These are phyloP conservation scores for Trichothecium sympodiale DNA, from an alignment of 2,329 filamentous ascomycete genomes.

Conservation along the genomic window DNA sequence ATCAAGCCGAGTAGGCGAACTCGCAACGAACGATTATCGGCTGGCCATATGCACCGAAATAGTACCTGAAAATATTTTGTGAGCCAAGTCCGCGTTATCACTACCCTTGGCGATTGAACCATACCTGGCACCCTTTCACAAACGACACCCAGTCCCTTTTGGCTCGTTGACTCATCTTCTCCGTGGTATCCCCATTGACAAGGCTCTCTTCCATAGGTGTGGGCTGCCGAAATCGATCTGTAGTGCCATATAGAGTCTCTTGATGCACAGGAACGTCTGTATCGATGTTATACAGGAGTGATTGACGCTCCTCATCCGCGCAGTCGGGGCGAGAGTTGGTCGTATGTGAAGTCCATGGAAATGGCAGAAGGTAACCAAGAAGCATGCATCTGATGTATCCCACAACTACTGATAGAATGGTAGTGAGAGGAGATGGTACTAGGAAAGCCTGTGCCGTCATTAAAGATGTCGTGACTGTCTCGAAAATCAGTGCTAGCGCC, in stretches of 20 bases:
- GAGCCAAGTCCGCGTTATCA: conserved; percentile 2
- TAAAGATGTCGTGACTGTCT: conserved; percentile 32
- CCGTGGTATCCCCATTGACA: conserved; percentile 63
- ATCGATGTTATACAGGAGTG: conserved; percentile 44
- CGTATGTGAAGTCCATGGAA: conserved; percentile 5
- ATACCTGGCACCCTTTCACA: conserved; percentile 56
- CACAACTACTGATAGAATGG: background rate
- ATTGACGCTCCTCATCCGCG: conserved; percentile 46
- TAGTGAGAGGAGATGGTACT: conserved; percentile 8
- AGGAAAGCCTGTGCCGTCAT: conserved; percentile 13
- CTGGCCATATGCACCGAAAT: conserved; percentile 70
- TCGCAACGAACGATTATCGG: conserved; percentile 54
- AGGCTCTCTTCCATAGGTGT: conserved; percentile 50
- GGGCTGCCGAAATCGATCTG: conserved; percentile 3
- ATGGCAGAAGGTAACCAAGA: conserved; percentile 10
- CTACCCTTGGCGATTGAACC: conserved; percentile 7
- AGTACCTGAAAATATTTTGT: conserved; percentile 50
- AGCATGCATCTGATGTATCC: conserved; percentile 7
- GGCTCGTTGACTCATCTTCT: too few species aligned
- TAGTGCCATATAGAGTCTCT: background rate
- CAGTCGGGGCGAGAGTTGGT: conserved; percentile 7
- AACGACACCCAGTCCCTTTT: conserved; percentile 73
- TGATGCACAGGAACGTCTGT: background rate
- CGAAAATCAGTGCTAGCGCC: conserved; percentile 44
- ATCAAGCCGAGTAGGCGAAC: conserved; percentile 55